Conservation (phyloP, 352 stramenopile species). For the Pythium oligandrum region DNA sequence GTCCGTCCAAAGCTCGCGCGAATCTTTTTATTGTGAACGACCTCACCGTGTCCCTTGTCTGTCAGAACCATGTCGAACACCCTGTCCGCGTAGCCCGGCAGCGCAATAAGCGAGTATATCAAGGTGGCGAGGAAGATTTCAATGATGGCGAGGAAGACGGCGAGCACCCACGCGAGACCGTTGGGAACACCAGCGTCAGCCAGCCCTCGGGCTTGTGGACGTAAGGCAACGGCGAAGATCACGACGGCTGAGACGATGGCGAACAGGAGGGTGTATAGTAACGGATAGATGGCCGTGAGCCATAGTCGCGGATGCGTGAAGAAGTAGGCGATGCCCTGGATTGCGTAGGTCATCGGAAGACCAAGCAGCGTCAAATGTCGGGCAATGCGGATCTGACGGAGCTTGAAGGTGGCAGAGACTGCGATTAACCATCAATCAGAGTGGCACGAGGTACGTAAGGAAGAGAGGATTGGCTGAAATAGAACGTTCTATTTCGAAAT, state of each 20-base stretch:
- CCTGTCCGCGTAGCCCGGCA: constrained; percentile 55
- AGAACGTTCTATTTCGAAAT: too few relatives aligned
- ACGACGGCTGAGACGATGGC: constrained; percentile 30
- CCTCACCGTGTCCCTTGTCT: constrained; percentile 35
- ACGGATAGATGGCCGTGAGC: constrained; percentile 42
- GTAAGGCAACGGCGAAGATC: constrained; percentile 28
- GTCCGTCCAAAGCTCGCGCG: constrained; percentile 37
- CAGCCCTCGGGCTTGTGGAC: constrained; percentile 40
- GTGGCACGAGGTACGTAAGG: too few relatives aligned
- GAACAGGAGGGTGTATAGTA: constrained; percentile 53
- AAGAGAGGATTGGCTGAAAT: too few relatives aligned
- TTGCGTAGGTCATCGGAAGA: constrained; percentile 54
- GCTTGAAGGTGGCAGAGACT: too few relatives aligned
- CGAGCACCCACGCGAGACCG: constrained; percentile 53
- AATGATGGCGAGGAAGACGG: constrained; percentile 54
- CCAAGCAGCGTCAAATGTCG: too few relatives aligned
- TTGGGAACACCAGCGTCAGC: constrained; percentile 27
- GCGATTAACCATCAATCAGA: too few relatives aligned
- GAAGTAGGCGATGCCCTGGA: constrained; percentile 53
- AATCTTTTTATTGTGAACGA: constrained; percentile 41
- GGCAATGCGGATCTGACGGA: too few relatives aligned
- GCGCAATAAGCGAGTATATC: constrained; percentile 53
- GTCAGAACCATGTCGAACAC: constrained; percentile 60
- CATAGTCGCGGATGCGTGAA: constrained; percentile 53
- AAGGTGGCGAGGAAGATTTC: constrained; percentile 72